Evolutionary conservation across 352 stramenopile species (phyloP).

Genomic region (Phytophthora quininea): DNA sequence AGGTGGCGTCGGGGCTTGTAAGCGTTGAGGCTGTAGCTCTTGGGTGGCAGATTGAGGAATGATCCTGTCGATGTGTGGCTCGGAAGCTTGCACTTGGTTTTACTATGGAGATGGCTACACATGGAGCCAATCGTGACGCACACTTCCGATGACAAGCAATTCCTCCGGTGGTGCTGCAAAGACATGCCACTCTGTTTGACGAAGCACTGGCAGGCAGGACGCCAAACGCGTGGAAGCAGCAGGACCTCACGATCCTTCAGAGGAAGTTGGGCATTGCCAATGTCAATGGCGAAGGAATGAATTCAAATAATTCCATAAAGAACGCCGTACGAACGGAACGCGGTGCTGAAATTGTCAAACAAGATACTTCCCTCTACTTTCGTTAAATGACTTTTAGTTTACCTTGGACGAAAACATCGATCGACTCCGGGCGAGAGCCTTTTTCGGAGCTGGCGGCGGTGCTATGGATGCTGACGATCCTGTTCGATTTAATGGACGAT

Average conservation of each 20-base stretch:
- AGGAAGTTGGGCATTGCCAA: too few species aligned
- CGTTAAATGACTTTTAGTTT: background rate
- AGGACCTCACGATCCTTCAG: too few species aligned
- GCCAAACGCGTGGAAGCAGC: too few species aligned
- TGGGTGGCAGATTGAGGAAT: conserved; percentile 22
- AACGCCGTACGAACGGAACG: too few species aligned
- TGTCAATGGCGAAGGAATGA: too few species aligned
- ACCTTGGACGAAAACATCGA: conserved; percentile 11
- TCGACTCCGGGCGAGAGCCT: conserved; percentile 10
- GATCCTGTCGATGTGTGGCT: conserved; percentile 20
- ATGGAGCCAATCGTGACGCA: conserved; percentile 14
- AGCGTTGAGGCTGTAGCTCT: background rate
- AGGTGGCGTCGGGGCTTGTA: background rate
- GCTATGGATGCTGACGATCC: conserved; percentile 8
- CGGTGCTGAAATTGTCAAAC: too few species aligned
- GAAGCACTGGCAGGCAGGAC: too few species aligned
- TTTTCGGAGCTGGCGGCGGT: conserved; percentile 18
- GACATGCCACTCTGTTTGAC: conserved; percentile 1
- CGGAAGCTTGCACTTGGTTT: background rate
- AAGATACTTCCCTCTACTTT: too few species aligned
- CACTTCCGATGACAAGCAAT: conserved; percentile 19
- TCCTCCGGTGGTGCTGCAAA: conserved; percentile 13
- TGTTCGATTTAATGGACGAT: conserved; percentile 19
- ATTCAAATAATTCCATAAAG: too few species aligned
- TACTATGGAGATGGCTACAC: conserved; percentile 24